Percentiles rank a stretch among this genome's conserved stretches.
phyloP scores from a whole-genome alignment of 805 yeast genomes.

The Ogataea minuta region DNA sequence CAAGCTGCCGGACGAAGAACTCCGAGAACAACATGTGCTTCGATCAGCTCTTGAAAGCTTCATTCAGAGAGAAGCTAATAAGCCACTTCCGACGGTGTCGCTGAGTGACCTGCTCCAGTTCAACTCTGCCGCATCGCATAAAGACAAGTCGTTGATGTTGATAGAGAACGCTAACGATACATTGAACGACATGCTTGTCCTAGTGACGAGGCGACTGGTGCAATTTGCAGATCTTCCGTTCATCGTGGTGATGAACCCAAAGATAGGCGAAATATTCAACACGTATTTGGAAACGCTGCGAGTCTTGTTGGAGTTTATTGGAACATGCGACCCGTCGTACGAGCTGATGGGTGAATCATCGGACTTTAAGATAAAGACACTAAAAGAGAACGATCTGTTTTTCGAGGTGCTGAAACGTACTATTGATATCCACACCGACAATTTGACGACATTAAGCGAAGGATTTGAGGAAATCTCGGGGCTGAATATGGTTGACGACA shows the following conservation, averaged over 20 bases:
- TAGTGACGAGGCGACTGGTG: constrained; percentile 68
- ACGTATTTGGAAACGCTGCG: constrained; percentile 70
- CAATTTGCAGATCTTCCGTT: constrained; percentile 78
- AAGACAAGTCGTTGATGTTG: constrained; percentile 33
- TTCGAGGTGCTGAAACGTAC: constrained; percentile 54
- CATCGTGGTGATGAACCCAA: constrained; percentile 81
- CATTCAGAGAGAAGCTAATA: constrained; percentile 54
- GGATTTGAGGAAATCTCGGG: constrained; percentile 67
- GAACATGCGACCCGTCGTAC: constrained; percentile 11
- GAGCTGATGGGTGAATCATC: constrained; percentile 12
- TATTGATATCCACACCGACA: constrained; percentile 78
- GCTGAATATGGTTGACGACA: constrained; percentile 27
- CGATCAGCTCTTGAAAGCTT: constrained; percentile 45
- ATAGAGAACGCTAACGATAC: constrained; percentile 53
- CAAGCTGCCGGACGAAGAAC: constrained; percentile 6
- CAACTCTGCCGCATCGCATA: constrained; percentile 32
- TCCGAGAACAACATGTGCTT: constrained; percentile 17
- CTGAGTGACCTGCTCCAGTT: constrained; percentile 49
- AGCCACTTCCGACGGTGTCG: constrained; percentile 52
- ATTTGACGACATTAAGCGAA: constrained; percentile 73
- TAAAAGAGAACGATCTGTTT: constrained; percentile 54
- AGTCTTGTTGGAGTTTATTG: constrained; percentile 41
- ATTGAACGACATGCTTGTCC: constrained; percentile 51
- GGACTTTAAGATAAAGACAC: constrained; percentile 38
- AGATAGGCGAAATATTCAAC: constrained; percentile 73